A percentile compares a stretch with the other conserved stretches of the same genome.
These are phyloP conservation scores for Xylariaceae sp. DNA, from an alignment of 2,329 filamentous ascomycete species.

Conservation along the genomic window DNA sequence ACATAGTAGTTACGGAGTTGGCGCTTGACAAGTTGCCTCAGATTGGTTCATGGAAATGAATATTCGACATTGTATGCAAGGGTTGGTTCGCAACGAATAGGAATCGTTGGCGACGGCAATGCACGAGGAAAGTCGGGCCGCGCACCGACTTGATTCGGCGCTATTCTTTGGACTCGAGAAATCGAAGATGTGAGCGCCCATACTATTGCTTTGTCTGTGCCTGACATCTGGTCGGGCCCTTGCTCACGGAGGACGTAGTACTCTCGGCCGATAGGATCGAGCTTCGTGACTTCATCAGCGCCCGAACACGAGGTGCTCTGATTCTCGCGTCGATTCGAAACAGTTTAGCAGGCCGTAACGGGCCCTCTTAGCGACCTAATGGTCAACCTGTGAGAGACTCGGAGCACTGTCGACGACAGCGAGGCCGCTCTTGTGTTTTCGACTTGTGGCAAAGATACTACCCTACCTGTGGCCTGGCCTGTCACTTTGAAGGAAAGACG, in stretches of 20 bases:
- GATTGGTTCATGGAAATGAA: neutral
- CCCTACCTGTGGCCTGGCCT: neutral
- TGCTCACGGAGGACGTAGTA: neutral
- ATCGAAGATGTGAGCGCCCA: slow-evolving; percentile 1
- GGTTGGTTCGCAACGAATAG: slow-evolving; percentile 12
- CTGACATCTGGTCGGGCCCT: neutral
- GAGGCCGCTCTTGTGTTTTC: too few species aligned
- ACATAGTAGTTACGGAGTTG: too few species aligned
- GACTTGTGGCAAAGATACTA: neutral
- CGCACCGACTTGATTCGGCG: slow-evolving; percentile 16
- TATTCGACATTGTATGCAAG: neutral
- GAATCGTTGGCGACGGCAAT: slow-evolving; percentile 14
- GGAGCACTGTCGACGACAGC: too few species aligned
- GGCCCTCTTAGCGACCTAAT: too few species aligned
- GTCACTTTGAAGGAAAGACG: neutral
- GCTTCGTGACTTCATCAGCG: neutral
- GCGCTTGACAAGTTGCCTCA: neutral
- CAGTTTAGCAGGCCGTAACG: too few species aligned
- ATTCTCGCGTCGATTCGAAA: too few species aligned
- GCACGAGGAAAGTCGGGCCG: slow-evolving; percentile 18
- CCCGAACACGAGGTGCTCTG: too few species aligned
- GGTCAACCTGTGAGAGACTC: too few species aligned
- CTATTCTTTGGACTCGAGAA: slow-evolving; percentile 4
- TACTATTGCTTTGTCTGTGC: neutral
- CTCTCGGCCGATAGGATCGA: neutral